Evolutionary conservation across 768 basidiomycete genomes (phyloP).

Genomic region (Xerocomellus chrysenteron): DNA sequence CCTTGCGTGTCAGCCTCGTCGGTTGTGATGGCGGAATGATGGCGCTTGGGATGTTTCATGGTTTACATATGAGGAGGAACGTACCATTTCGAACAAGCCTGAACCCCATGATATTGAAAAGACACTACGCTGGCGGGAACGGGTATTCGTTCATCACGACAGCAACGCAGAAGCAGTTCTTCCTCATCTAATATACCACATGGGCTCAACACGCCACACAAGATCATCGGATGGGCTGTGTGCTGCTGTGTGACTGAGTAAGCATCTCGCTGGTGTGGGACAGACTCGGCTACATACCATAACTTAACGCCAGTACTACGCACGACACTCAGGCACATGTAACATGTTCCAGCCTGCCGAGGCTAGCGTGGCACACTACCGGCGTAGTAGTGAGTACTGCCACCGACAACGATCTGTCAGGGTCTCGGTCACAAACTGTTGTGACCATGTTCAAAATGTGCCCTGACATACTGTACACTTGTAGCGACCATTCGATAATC

Average conservation of each 20-base stretch:
- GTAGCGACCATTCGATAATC: background rate
- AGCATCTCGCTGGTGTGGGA: background rate
- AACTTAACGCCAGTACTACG: background rate
- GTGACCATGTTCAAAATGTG: background rate
- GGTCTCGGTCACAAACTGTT: too few relatives aligned
- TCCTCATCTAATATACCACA: background rate
- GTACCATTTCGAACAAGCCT: background rate
- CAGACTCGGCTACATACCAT: background rate
- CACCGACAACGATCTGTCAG: background rate
- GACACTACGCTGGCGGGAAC: background rate
- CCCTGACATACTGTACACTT: background rate
- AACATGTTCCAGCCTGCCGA: background rate
- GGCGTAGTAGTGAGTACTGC: too few relatives aligned
- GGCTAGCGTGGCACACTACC: background rate
- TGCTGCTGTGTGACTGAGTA: too few relatives aligned
- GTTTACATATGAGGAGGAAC: too few relatives aligned
- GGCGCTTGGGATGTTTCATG: background rate
- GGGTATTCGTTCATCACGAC: background rate
- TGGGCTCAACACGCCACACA: background rate
- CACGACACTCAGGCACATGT: background rate
- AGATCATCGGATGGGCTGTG: too few relatives aligned
- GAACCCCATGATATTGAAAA: too few relatives aligned
- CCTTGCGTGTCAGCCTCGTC: background rate
- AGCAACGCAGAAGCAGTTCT: background rate
- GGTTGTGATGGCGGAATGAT: background rate